A percentile compares a stretch with the other conserved stretches of the same genome.
phyloP scores from a whole-genome alignment of 148 eudicot species.

The Rhododendron ovatum region DNA sequence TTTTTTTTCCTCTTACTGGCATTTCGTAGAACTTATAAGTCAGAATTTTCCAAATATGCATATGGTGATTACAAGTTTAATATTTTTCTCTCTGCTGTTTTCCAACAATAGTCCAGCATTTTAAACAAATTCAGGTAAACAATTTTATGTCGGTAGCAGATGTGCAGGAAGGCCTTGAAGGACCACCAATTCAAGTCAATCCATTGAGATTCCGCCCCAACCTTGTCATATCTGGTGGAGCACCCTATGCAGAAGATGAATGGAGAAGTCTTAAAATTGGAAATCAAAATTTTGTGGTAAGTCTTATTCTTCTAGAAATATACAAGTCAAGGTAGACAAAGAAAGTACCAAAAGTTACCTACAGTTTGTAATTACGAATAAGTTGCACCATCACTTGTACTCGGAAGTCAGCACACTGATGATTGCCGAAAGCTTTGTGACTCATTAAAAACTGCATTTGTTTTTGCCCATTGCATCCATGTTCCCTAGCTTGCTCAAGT shows the following conservation, averaged over 20 bases:
- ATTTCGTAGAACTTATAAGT: neutral
- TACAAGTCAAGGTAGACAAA: neutral
- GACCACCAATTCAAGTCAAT: conserved; percentile 35
- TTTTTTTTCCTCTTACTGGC: neutral
- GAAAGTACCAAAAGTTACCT: neutral
- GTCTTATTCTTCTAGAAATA: conserved; percentile 15
- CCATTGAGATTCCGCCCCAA: conserved; percentile 87
- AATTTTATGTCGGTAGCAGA: conserved; percentile 28
- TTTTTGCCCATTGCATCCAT: neutral
- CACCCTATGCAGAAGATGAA: conserved; percentile 77
- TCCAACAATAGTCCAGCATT: neutral
- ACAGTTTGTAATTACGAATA: neutral
- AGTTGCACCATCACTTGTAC: neutral
- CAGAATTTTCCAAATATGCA: neutral
- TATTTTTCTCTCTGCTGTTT: neutral
- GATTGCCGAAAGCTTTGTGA: neutral
- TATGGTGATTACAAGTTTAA: neutral
- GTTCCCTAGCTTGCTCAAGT: neutral
- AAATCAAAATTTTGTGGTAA: conserved; percentile 50
- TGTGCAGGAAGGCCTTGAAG: conserved; percentile 25
- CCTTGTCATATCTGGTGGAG: conserved; percentile 79
- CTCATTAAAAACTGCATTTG: neutral
- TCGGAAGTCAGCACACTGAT: neutral
- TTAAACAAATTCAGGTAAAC: neutral
- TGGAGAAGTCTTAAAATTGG: conserved; percentile 74